Evolutionary conservation across 208 protist species (phyloP).

Genomic region (Wallacemonas collosoma): DNA sequence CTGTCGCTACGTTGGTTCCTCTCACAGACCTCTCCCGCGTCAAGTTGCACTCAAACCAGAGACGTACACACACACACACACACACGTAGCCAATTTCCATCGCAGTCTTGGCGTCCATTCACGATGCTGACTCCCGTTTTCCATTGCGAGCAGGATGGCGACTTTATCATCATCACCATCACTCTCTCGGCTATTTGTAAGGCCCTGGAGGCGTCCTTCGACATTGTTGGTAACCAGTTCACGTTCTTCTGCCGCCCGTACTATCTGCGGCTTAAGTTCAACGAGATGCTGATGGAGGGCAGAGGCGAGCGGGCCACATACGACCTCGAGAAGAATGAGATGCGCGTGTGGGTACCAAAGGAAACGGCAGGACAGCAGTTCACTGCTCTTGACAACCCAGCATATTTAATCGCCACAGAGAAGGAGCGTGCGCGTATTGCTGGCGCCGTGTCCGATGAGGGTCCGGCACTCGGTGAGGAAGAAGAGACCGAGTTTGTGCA

Average conservation of each 20-base stretch:
- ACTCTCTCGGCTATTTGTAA: slow-evolving; percentile 81
- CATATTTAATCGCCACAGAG: slow-evolving; percentile 84
- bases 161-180: slow-evolving; percentile 81
- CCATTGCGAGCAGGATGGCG: slow-evolving; percentile 72
- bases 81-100: no score
- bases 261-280: slow-evolving; percentile 88
- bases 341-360: slow-evolving; percentile 89
- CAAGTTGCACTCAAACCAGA: no score
- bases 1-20: no score
- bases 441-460: slow-evolving; percentile 30
- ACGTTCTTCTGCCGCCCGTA: slow-evolving; percentile 91
- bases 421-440: slow-evolving; percentile 64
- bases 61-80: no score
- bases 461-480: slow-evolving; percentile 29
- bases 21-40: no score
- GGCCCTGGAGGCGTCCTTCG: slow-evolving; percentile 74
- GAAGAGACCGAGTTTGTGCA: slow-evolving; percentile 82
- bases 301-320: slow-evolving; percentile 76
- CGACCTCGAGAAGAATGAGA: slow-evolving; percentile 66
- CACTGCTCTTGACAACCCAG: slow-evolving; percentile 83
- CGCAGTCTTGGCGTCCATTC: neutral
- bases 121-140: slow-evolving; percentile 89
- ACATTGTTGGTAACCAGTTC: slow-evolving; percentile 80
- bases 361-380: slow-evolving; percentile 64
- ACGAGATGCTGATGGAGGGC: slow-evolving; percentile 75